Evolutionary conservation across 2,329 filamentous ascomycete species (phyloP), one percentile per base, ranked within the genome.

Genomic region (Botrytis aclada): DNA sequence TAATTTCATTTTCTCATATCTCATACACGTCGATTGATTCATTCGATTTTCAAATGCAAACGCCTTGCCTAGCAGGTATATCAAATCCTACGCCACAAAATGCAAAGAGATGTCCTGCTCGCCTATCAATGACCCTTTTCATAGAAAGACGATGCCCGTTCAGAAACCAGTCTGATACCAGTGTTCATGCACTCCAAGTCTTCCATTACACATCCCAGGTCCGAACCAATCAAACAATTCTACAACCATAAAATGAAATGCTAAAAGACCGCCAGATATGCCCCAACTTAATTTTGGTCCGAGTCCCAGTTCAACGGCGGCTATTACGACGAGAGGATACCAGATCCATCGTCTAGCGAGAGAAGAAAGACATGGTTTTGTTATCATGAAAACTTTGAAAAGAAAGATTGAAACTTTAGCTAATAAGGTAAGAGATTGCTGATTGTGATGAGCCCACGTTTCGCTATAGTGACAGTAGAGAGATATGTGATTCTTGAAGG

Each of bases 311-410:
- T 95, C 93, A 22, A 94, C 77, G 1, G 88, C 89, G 12, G 93
- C 93, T 16, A 95, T 81, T 4, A 87, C 82, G 3, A 97, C 82
- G 2, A 97, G 83, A 3, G 92, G 89, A 76, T 92, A 90, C 8
- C 89, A 85, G 8, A 94, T 82, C 81, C 87, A 87, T 16, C 88
- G 84, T 67, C 87, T 90, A 20, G 89, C 85, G 63, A 90, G 89
- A 72, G 90, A 90, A 0, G 94, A 94, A 80, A 89, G 89, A 80
- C 94, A 97, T 1, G 91, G 88, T 67, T 87, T 85, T 3, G 88
- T 86, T 14, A 96, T 82, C 0, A 89, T 88, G 18, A 87, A 82
- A 16, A 94, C 82, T 81, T 97, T 97, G 67, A 87, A 76, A 6
- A 91, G 80, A 77, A 97, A 95, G 0, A 95, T 77, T 1, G 81